phyloP scores from a whole-genome alignment of 2,329 filamentous ascomycete species.

The Arthrobotrys pseudoclavata region DNA sequence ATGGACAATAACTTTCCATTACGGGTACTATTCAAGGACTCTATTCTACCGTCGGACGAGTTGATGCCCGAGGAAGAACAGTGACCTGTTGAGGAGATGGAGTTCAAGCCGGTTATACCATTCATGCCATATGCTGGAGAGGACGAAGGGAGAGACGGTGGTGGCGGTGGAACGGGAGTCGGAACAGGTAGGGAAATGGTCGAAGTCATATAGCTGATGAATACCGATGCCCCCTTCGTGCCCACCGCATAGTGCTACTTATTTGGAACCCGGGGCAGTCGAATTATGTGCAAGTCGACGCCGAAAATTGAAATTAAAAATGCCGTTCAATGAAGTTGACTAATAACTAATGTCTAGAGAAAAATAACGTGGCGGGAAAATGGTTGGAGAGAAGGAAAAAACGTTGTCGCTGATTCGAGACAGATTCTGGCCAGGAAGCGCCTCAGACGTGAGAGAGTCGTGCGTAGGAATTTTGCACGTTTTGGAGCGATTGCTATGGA shows the following conservation, averaged over 20 bases:
- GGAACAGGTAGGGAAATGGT: conserved; percentile 48
- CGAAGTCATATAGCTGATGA: conserved; percentile 57
- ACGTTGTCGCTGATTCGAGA: conserved; percentile 38
- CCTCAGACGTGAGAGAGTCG: conserved; percentile 14
- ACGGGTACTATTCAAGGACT: conserved; percentile 17
- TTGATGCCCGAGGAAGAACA: conserved; percentile 36
- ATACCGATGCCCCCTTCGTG: conserved; percentile 54
- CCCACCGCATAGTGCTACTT: conserved; percentile 48
- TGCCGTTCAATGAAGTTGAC: conserved; percentile 9
- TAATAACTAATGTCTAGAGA: background rate
- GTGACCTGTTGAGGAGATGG: conserved; percentile 26
- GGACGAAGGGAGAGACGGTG: conserved; percentile 28
- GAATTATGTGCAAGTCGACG: background rate
- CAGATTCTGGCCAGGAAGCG: conserved; percentile 27
- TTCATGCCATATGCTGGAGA: conserved; percentile 51
- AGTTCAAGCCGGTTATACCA: conserved; percentile 42
- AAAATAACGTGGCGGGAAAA: conserved; percentile 24
- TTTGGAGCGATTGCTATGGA: conserved; percentile 23
- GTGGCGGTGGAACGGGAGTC: conserved; percentile 30
- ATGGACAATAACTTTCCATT: conserved; percentile 49
- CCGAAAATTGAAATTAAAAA: background rate
- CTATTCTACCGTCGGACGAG: conserved; percentile 36
- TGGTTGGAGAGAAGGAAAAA: conserved; percentile 17
- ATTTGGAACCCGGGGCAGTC: conserved; percentile 16
- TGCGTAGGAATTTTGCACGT: conserved; percentile 25